Percentiles rank a stretch among this genome's conserved stretches.
Conservation (phyloP, 202 grass and related monocot genomes). For the Zizania palustris region DNA sequence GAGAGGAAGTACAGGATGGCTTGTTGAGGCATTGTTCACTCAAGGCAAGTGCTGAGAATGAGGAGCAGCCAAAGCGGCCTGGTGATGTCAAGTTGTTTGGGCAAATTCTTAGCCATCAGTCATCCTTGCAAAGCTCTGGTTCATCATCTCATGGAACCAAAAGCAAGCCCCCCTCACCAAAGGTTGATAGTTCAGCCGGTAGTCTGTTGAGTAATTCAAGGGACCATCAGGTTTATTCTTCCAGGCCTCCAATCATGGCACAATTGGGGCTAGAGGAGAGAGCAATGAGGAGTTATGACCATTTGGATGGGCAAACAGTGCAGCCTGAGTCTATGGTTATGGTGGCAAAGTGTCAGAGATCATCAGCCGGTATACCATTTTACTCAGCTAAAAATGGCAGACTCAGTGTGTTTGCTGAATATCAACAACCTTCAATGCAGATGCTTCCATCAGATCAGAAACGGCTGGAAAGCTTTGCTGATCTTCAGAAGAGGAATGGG, state of each 20-base stretch:
- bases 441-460: slow-evolving; percentile 49
- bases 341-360: slow-evolving; percentile 58
- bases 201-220: slow-evolving; percentile 36
- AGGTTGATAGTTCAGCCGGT: slow-evolving; percentile 31
- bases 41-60: slow-evolving; percentile 48
- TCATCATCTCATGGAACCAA: slow-evolving; percentile 46
- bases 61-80: slow-evolving; percentile 52
- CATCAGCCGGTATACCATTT: slow-evolving; percentile 52
- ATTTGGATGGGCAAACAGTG: slow-evolving; percentile 53
- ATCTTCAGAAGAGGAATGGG: slow-evolving; percentile 58
- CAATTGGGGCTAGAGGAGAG: slow-evolving; percentile 54
- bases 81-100: slow-evolving; percentile 87
- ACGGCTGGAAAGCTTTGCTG: slow-evolving; percentile 44
- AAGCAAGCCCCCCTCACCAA: slow-evolving; percentile 46
- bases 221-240: slow-evolving; percentile 44
- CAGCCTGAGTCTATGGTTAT: slow-evolving; percentile 52
- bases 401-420: slow-evolving; percentile 40
- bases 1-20: slow-evolving; percentile 30
- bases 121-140: slow-evolving; percentile 52
- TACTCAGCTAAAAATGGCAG: slow-evolving; percentile 69
- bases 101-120: slow-evolving; percentile 70
- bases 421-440: slow-evolving; percentile 54
- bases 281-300: slow-evolving; percentile 41
- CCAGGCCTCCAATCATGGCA: slow-evolving; percentile 21
- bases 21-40: slow-evolving; percentile 26